phyloP scores from a whole-genome alignment of 805 yeast genomes.

The Jamesozyma jinghongensis region DNA sequence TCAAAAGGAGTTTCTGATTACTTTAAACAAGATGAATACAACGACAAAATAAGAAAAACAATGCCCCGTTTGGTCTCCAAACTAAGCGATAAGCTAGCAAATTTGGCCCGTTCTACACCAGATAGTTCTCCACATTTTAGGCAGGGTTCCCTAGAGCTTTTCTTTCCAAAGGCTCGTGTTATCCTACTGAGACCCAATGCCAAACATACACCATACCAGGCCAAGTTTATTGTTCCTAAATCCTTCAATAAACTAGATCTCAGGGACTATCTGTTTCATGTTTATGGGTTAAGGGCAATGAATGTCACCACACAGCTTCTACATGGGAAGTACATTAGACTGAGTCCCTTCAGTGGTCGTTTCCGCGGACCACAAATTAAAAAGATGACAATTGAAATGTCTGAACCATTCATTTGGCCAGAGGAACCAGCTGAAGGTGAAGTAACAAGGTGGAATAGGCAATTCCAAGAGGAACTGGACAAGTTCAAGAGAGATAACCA shows the following conservation, averaged over 20 bases:
- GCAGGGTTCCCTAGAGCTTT: slow-evolving; percentile 67
- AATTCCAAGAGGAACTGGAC: slow-evolving; percentile 37
- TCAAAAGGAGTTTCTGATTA: no score
- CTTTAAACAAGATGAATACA: no score
- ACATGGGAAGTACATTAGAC: slow-evolving; percentile 61
- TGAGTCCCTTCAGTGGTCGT: slow-evolving; percentile 53
- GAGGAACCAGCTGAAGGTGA: slow-evolving; percentile 37
- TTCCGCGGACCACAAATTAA: slow-evolving; percentile 73
- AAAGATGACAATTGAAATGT: slow-evolving; percentile 95
- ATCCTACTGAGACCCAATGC: slow-evolving; percentile 83
- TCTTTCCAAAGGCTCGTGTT: slow-evolving; percentile 79
- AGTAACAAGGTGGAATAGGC: slow-evolving; percentile 35
- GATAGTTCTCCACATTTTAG: slow-evolving; percentile 45
- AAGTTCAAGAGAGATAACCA: slow-evolving; percentile 41
- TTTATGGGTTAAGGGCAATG: slow-evolving; percentile 84
- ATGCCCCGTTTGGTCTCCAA: neutral
- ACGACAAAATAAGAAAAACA: no score
- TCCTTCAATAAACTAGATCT: slow-evolving; percentile 89
- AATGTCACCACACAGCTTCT: slow-evolving; percentile 79
- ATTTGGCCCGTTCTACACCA: slow-evolving; percentile 31
- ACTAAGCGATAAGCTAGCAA: slow-evolving; percentile 23
- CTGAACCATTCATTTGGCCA: slow-evolving; percentile 96
- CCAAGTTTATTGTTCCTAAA: slow-evolving; percentile 89
- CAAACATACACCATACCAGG: slow-evolving; percentile 95
- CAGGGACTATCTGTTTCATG: slow-evolving; percentile 84